phyloP scores from a whole-genome alignment of 2,329 filamentous ascomycete genomes.

The Gaeumannomyces sp. region DNA sequence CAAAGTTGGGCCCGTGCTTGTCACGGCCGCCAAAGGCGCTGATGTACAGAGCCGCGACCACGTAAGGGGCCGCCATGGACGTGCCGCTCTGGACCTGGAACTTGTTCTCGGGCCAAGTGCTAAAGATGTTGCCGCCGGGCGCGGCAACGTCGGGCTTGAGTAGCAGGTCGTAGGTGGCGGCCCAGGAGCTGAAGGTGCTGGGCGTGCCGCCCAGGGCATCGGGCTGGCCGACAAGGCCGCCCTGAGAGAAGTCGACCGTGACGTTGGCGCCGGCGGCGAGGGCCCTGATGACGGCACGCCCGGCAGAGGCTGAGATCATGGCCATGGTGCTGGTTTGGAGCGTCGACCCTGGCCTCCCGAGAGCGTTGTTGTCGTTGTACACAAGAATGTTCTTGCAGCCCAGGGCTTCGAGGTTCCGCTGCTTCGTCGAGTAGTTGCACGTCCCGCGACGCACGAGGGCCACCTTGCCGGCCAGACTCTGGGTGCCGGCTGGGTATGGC shows the following conservation, averaged over 20 bases:
- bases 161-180: constrained; percentile 35
- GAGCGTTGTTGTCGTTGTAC: constrained; percentile 18
- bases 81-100: constrained; percentile 38
- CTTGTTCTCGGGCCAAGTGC: constrained; percentile 32
- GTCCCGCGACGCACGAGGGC: constrained; percentile 30
- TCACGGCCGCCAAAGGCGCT: constrained; percentile 27
- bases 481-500: constrained; percentile 29
- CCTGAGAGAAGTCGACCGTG: constrained; percentile 21
- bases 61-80: constrained; percentile 41
- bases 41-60: constrained; percentile 34
- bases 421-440: constrained; percentile 17
- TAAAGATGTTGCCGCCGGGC: constrained; percentile 38
- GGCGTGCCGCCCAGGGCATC: constrained; percentile 26
- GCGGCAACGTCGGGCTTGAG: constrained; percentile 37
- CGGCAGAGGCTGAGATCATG: constrained; percentile 14
- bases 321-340: constrained; percentile 11
- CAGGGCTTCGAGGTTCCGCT: constrained; percentile 24
- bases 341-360: constrained; percentile 3
- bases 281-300: constrained; percentile 25
- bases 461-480: constrained; percentile 33
- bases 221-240: constrained; percentile 11
- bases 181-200: constrained; percentile 35
- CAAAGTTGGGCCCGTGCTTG: constrained; percentile 24
- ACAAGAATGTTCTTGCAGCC: constrained; percentile 26
- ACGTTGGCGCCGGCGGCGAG: constrained; percentile 24